Evolutionary conservation across 208 protist species (phyloP).

Genomic region (Tritrichomonas foetus): DNA sequence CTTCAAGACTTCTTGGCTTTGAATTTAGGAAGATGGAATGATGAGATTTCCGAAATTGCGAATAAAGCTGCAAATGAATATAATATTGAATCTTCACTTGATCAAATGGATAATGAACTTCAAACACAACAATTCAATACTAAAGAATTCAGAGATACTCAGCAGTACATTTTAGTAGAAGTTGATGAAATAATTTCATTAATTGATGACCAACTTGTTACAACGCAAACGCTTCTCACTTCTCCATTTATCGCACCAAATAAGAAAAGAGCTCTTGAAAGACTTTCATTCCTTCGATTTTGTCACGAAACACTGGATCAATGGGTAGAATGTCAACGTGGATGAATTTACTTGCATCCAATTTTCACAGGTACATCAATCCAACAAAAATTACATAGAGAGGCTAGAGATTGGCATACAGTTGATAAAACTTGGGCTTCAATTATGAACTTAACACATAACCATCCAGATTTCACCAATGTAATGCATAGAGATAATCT

Average conservation of each 20-base stretch:
- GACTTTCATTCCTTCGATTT: constrained; percentile 53
- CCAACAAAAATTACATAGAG: constrained; percentile 82
- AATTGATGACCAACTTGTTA: constrained; percentile 46
- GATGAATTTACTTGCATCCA: constrained; percentile 94
- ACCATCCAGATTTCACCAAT: constrained; percentile 69
- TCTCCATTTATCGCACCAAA: constrained; percentile 67
- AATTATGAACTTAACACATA: constrained; percentile 53
- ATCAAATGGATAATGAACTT: constrained; percentile 71
- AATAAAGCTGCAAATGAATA: constrained; percentile 83
- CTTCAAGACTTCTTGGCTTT: constrained; percentile 71
- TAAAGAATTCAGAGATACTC: background rate
- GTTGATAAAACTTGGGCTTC: constrained; percentile 56
- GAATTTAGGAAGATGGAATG: constrained; percentile 69
- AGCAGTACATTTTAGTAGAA: constrained; percentile 57
- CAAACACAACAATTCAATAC: background rate
- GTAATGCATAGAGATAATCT: constrained; percentile 80
- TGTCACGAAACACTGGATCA: constrained; percentile 59
- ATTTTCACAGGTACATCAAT: constrained; percentile 93
- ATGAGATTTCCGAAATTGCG: constrained; percentile 79
- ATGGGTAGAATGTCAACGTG: constrained; percentile 71
- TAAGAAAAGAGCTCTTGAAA: constrained; percentile 56
- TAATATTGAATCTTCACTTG: constrained; percentile 84
- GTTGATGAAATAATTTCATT: constrained; percentile 39
- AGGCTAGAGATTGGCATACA: constrained; percentile 67
- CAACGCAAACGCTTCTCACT: constrained; percentile 46